A percentile compares a stretch with the other conserved stretches of the same genome.
Conservation (phyloP, 345 rosid species). For the Leavenworthia alabamica region DNA sequence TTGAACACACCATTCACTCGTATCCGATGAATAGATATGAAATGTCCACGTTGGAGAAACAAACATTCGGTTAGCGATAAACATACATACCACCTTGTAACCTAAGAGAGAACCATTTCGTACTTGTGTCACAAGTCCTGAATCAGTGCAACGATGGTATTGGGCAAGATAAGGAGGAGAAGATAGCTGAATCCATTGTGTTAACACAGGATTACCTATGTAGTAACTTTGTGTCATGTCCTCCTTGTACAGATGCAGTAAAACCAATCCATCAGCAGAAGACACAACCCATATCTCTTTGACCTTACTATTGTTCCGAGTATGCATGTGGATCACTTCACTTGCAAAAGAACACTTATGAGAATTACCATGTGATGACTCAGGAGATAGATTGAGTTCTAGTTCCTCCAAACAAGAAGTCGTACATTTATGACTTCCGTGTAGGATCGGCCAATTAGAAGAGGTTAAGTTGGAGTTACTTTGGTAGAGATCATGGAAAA, state of each 20-base stretch:
- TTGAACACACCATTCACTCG: neutral
- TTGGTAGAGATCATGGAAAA: too few relatives aligned
- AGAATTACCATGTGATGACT: neutral
- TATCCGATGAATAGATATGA: neutral
- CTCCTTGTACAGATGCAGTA: neutral
- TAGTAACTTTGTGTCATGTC: neutral
- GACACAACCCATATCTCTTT: neutral
- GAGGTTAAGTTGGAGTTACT: too few relatives aligned
- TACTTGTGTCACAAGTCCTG: neutral
- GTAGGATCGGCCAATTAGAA: too few relatives aligned
- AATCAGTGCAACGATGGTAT: neutral
- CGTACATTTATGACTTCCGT: too few relatives aligned
- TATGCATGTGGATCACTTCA: neutral
- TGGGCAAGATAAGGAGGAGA: neutral
- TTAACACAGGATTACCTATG: neutral
- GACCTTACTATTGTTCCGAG: neutral
- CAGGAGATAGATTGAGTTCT: neutral
- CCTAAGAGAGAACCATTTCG: neutral
- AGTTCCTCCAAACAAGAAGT: neutral
- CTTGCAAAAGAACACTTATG: neutral
- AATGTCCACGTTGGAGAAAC: neutral
- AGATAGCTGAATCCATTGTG: slow-evolving; percentile 4
- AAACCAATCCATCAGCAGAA: neutral
- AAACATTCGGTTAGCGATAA: neutral
- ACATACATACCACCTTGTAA: neutral